A percentile compares a stretch with the other conserved stretches of the same genome.
These are phyloP conservation scores for Penicillium steckii DNA, from an alignment of 495 filamentous ascomycete species.

Conservation along the genomic window DNA sequence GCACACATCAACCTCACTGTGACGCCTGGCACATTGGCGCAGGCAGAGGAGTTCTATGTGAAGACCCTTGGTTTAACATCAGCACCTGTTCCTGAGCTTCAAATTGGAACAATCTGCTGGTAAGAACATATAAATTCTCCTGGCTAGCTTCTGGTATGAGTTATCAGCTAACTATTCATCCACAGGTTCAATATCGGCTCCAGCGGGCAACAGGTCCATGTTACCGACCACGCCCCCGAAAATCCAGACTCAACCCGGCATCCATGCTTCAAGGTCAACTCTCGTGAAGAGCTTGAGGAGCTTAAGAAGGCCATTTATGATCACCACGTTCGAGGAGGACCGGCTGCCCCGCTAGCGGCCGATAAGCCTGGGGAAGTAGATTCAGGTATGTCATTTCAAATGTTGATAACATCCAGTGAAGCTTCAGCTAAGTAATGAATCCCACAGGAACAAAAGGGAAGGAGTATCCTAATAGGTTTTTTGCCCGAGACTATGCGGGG, in stretches of 20 bases:
- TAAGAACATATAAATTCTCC: too few species aligned
- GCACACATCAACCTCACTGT: slow-evolving; percentile 62
- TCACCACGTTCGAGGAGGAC: slow-evolving; percentile 48
- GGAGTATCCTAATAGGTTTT: slow-evolving; percentile 61
- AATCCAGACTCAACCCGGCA: slow-evolving; percentile 47
- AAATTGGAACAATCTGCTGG: slow-evolving; percentile 53
- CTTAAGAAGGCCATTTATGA: slow-evolving; percentile 52
- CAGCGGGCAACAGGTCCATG: slow-evolving; percentile 60
- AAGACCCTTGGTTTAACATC: slow-evolving; percentile 50
- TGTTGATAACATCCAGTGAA: background rate
- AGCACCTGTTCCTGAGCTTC: slow-evolving; percentile 49
- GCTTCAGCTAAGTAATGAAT: background rate
- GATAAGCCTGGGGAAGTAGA: slow-evolving; percentile 54
- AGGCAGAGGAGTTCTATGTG: slow-evolving; percentile 56
- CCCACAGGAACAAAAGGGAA: slow-evolving; percentile 47
- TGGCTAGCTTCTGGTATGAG: too few species aligned
- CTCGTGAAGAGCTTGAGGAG: slow-evolving; percentile 41
- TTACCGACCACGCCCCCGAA: slow-evolving; percentile 48
- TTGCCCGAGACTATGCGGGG: slow-evolving; percentile 62
- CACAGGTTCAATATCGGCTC: slow-evolving; percentile 54
- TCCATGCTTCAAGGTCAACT: slow-evolving; percentile 55
- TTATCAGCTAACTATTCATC: background rate
- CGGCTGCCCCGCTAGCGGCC: slow-evolving; percentile 48
- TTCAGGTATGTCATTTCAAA: slow-evolving; percentile 39
- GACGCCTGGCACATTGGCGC: slow-evolving; percentile 49